Evolutionary conservation across 2,329 filamentous ascomycete genomes (phyloP), one percentile per base, ranked within the genome.

Genomic region (Fusarium zealandicum): DNA sequence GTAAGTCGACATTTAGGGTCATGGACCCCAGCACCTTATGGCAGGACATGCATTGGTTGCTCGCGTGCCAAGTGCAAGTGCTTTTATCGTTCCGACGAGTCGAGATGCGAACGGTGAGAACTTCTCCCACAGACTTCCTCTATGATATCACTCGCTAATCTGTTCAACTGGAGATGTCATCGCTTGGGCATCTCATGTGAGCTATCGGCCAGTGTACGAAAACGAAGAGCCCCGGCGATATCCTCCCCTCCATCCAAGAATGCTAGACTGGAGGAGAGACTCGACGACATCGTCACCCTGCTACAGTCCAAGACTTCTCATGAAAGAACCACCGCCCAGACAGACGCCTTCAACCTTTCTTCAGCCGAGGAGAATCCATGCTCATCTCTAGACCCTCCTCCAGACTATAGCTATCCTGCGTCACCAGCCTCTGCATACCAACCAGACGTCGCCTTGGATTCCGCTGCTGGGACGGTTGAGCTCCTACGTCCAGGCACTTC

Each of bases 11-110:
- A 30, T n/a, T 43, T 38, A 2, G 45, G 35, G 5, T 32, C 49
- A 14, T 51, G 48, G 35, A 51, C 38, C 17, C 61, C 73, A 1
- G 73, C 73, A 3, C 73, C 73, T 9, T 76, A 79, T 52, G 76
- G 76, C 20, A 72, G 73, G 28, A 72, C 77, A 7, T 78, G 77
- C 44, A 59, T 67, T 36, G 75, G 73, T 47, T 79, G 77, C 58
- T 70, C 73, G 39, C 74, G 73, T 39, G 76, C 76, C 28, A 79
- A 79, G 50, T 77, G 77, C 66, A 78, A 76, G 66, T 79, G 77
- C 57, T 72, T 77, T 22, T 67, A 75, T 35, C 66, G 70, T 16
- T 52, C 63, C 3, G 61, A 51, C 11, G 70, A 68, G 10, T 46
- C 58, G 6, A 56, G 41, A 9, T 76, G 73, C 51, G 73, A 76